Conservation (phyloP, 176 grass and related monocot species). For the Cenchrus purpureus region DNA sequence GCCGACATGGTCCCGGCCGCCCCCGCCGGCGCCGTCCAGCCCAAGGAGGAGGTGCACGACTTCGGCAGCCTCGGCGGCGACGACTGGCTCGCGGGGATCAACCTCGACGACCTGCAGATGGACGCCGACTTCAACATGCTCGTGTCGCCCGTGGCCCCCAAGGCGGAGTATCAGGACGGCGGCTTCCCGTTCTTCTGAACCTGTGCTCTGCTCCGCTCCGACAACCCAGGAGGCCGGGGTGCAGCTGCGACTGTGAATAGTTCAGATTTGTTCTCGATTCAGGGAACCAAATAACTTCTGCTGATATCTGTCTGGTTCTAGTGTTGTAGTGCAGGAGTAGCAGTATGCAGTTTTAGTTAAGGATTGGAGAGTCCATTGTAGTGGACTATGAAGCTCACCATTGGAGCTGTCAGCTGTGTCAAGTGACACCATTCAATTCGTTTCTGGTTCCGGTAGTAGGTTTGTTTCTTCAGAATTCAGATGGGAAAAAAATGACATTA, state of each 20-base stretch:
- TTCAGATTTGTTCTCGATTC: conserved; percentile 24
- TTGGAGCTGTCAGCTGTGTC: conserved; percentile 9
- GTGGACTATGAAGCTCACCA: neutral
- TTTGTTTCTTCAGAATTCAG: neutral
- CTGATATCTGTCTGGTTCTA: neutral
- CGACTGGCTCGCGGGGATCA: conserved; percentile 74
- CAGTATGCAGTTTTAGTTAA: neutral
- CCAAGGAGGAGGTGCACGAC: conserved; percentile 41
- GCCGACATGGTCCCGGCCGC: neutral
- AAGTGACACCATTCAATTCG: conserved; percentile 15
- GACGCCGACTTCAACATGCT: conserved; percentile 39
- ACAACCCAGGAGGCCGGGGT: neutral
- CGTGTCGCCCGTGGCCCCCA: conserved; percentile 16
- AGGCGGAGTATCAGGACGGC: conserved; percentile 23
- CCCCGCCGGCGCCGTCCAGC: neutral
- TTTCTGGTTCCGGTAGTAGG: neutral
- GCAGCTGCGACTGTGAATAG: conserved; percentile 27
- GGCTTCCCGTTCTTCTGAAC: conserved; percentile 40
- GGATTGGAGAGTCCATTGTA: neutral
- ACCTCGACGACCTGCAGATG: conserved; percentile 67
- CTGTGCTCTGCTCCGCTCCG: neutral
- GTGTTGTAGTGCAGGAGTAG: neutral
- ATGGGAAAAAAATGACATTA: neutral
- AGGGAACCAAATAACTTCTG: neutral
- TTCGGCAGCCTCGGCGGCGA: conserved; percentile 20